A percentile compares a stretch with the other conserved stretches of the same genome.
phyloP scores from a whole-genome alignment of 2,329 filamentous ascomycete genomes.

The Aspergillus latus region DNA sequence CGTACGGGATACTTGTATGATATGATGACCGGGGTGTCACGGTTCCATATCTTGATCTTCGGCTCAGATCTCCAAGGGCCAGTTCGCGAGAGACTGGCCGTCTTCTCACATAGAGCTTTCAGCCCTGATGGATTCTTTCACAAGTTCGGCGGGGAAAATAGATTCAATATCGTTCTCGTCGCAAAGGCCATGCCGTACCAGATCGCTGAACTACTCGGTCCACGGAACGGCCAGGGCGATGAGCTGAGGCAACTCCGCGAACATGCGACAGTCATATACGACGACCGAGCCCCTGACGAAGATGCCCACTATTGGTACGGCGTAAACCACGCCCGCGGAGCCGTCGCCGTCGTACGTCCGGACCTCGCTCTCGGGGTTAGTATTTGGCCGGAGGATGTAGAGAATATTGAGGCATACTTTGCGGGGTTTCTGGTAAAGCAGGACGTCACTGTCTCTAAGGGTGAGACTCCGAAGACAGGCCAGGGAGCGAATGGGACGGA shows the following conservation, averaged over 20 bases:
- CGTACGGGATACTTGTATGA: neutral
- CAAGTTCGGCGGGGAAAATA: neutral
- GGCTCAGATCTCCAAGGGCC: neutral
- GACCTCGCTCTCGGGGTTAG: neutral
- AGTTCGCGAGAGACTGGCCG: neutral
- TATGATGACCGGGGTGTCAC: too few relatives aligned
- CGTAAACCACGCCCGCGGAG: neutral
- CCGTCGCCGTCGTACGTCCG: slow-evolving; percentile 2
- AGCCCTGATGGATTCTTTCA: neutral
- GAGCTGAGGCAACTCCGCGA: neutral
- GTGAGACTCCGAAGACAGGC: neutral
- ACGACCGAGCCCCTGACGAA: neutral
- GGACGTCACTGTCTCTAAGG: neutral
- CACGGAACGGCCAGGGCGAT: neutral
- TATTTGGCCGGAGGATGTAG: neutral
- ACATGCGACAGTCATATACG: neutral
- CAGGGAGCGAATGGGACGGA: neutral
- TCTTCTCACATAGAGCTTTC: neutral
- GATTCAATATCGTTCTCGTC: neutral
- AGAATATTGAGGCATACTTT: neutral
- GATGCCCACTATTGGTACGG: slow-evolving; percentile 3
- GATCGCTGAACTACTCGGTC: neutral
- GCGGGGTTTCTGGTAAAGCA: slow-evolving; percentile 6
- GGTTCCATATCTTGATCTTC: neutral
- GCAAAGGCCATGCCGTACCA: neutral